Base-by-base conservation (phyloP, 2,329 filamentous ascomycete species). In the Colletotrichum higginsianum region DNA sequence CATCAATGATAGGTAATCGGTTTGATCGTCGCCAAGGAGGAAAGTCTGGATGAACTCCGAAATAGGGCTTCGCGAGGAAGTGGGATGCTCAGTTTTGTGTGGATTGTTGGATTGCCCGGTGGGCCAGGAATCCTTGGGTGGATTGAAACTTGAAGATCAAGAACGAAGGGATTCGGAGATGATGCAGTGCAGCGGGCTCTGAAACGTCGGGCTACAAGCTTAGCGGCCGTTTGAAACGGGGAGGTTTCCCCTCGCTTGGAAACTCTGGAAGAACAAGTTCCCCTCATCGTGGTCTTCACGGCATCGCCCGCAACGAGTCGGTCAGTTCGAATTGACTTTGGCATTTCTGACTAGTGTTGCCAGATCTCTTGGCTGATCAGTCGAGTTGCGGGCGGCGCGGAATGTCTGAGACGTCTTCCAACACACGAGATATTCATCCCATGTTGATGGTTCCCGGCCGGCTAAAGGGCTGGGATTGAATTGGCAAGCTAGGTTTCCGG, bases 191-290 rank as follows among this genome's bases (percentile, higher is more conserved):
- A 15, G 26, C 30, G 21, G 13, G 15, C 23, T 68, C 60, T 69
- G 66, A 69, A 65, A 69, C 66, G n/a, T 30, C 35, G 12, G 61
- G 52, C 66, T 57, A 53, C 35, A 69, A 42, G 15, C 9, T 64
- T 56, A 50, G 66, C 56, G 61, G 9, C 44, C 50, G 68, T 53
- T 55, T 71, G 68, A 71, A 71, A 71, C 68, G 56, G 42, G 4
- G 40, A 30, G 13, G 38, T n/a, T 57, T 46, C 50, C 65, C 57
- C 40, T 57, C 13, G 63, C 63, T 61, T 57, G 30, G 63, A 26
- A 57, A 23, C 30, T 30, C 6, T n/a, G 23, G 30, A 42, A 30
- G 44, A 50, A 58, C 16, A 5, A 50, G 35, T 66, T 8, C n/a
- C 18, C 35, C 23, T 38, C n/a, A 11, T 11, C 35, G 35, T 38